A percentile compares a stretch with the other conserved stretches of the same genome.
Conservation (phyloP, 2,329 filamentous ascomycete genomes). For the Colletotrichum spaethianum region DNA sequence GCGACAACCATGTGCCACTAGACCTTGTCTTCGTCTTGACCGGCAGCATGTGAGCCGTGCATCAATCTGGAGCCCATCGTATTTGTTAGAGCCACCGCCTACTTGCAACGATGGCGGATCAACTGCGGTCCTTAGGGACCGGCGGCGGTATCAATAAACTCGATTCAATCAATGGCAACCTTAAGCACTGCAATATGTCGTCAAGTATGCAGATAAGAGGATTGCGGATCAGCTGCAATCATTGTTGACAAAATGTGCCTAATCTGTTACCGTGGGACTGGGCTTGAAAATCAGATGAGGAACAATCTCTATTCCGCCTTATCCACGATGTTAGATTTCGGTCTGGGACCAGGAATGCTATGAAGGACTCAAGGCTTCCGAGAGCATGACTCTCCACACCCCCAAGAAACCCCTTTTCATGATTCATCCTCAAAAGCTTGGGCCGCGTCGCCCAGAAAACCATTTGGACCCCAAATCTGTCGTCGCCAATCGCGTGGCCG, state of each 20-base stretch:
- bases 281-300: background rate
- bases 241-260: constrained; percentile 3
- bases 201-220: background rate
- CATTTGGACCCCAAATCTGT: constrained; percentile 6
- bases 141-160: constrained; percentile 7
- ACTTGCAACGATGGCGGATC: background rate
- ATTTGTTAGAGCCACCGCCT: constrained; percentile 34
- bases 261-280: background rate
- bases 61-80: background rate
- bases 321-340: background rate
- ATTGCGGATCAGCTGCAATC: background rate
- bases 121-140: background rate
- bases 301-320: background rate
- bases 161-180: background rate
- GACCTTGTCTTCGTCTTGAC: background rate
- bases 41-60: constrained; percentile 2
- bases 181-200: background rate
- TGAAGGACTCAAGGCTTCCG: background rate
- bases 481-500: constrained; percentile 29
- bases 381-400: constrained; percentile 8
- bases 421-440: constrained; percentile 6
- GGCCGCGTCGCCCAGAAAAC: background rate
- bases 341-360: background rate
- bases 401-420: background rate
- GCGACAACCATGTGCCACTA: background rate